Base-by-base conservation (phyloP, 1,139 yeast genomes). In the Diutina rugosa region DNA sequence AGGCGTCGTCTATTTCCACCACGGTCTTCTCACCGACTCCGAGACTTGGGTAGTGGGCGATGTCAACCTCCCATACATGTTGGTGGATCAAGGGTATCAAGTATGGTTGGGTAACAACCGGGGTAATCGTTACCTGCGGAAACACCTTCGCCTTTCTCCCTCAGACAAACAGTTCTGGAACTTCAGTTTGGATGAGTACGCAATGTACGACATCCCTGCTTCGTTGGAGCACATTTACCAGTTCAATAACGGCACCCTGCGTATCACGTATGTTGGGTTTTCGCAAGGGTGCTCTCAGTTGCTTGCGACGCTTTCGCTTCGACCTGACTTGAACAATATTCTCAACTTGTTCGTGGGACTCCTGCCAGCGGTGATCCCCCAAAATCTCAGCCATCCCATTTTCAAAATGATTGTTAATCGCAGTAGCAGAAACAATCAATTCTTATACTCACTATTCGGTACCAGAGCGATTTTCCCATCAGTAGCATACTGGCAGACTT, bases 161-260 rank as follows among this genome's bases (percentile, higher is more conserved):
- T 29, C 56, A 55, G 46, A 55, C 58, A n/a, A 67, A 1, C 72
- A 75, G 57, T 90, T 87, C 68, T 90, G 97, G 97, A 81, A 89
- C 68, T 90, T 87, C 63, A 84, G 91, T 28, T 76, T 90, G 55
- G 97, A 90, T 69, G 95, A 90, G 66, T 87, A 86, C 69, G 95
- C 96, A 2, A 69, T 85, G 60, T 86, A 79, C 64, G 97, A 90
- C 66, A 87, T 90, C 51, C 96, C 96, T 1, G 82, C 85, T 61
- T 76, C 86, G 4, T 77, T 90, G n/a, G 79, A 80, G 61, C 87
- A 87, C 66, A 80, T 90, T 14, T n/a, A 30, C 44, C 44, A n/a
- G 21, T 30, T 32, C 28, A 30, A 49, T 18, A 32, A 49, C 58
- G 58, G 53, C 55, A 9, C 8, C 49, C 49, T 10, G 57, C 44